Evolutionary conservation across 2,329 filamentous ascomycete species (phyloP).

Genomic region (Podosphaera aphanis): DNA sequence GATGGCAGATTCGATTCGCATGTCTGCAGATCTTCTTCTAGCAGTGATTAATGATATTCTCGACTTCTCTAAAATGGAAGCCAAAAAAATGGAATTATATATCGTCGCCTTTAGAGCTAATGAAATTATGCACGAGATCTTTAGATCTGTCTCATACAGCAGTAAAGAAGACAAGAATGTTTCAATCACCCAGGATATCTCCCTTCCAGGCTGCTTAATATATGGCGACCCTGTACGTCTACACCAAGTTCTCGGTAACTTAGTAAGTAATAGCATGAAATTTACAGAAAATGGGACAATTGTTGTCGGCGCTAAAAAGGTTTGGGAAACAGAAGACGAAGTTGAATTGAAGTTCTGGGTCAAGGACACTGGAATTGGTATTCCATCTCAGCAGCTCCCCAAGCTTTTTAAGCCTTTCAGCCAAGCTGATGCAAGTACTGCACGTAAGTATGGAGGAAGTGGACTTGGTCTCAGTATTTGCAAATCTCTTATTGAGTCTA

Average conservation of each 20-base stretch:
- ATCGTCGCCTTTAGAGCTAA: constrained; percentile 43
- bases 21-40: constrained; percentile 65
- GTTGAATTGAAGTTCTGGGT: constrained; percentile 69
- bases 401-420: constrained; percentile 85
- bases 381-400: constrained; percentile 56
- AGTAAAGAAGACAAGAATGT: constrained; percentile 41
- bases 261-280: constrained; percentile 82
- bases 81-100: constrained; percentile 65
- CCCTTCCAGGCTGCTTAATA: constrained; percentile 41
- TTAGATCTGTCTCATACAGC: constrained; percentile 41
- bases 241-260: constrained; percentile 51
- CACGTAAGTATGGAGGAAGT: constrained; percentile 75
- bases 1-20: constrained; percentile 67
- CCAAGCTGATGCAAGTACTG: constrained; percentile 76
- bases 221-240: constrained; percentile 43
- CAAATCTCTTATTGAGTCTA: constrained; percentile 79
- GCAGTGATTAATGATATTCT: constrained; percentile 93
- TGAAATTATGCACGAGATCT: constrained; percentile 42
- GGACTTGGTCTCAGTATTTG: constrained; percentile 82
- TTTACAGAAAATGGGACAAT: constrained; percentile 76
- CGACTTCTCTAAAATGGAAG: constrained; percentile 86
- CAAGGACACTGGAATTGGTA: constrained; percentile 75
- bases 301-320: constrained; percentile 54
- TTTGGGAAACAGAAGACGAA: constrained; percentile 43
- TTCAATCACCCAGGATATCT: constrained; percentile 45